Base-by-base conservation (phyloP, 2,329 filamentous ascomycete species). In the Juglanconis juglandina region DNA sequence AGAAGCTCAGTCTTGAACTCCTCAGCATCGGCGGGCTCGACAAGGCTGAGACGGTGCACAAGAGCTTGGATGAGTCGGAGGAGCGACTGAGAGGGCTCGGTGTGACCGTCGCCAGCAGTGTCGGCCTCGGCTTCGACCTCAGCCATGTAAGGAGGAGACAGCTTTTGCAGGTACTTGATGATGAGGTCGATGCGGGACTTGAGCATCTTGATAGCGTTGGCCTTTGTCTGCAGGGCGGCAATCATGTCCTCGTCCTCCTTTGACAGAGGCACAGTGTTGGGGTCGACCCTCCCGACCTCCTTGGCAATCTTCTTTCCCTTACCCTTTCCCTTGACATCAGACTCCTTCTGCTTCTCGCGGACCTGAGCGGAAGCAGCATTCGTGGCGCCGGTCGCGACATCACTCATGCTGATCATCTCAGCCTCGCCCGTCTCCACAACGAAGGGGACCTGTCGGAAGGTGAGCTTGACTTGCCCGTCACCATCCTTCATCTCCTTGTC, bases 391-490 rank as follows among this genome's bases (percentile, higher is more conserved):
- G 88, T 87, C 0, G 94, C 93, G 24, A 99, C 89, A 66, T 93
- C 96, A 74, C 97, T 92, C 69, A 99, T 91, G 67, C 91, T 90
- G 66, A 99, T 98, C 92, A 97, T 97, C 75, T 99, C 95, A 1
- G 93, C 93, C 73, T 98, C 93, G 9, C 91, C 92, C 0, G 93
- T 96, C 76, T 98, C 95, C 2, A 98, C 87, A 0, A 89, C 89
- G 73, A 95, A 98, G 1, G 89, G 86, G 9, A 98, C 76, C 70
- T 96, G 89, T 62, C 88, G 85, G 75, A 98, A 98, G 68, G 85
- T 89, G 62, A 95, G 81, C 54, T 82, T 84, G 32, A 87, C 71
- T 2, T 78, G 73, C 1, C 78, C 72, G 39, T 85, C 75, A 71
- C 81, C 72, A 65, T 91, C 89, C 65, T 90, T 88, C 77, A 94